Percentiles rank a stretch among this genome's conserved stretches.
Conservation (phyloP, 768 basidiomycete genomes). For the Dacryopinax spathularia region DNA sequence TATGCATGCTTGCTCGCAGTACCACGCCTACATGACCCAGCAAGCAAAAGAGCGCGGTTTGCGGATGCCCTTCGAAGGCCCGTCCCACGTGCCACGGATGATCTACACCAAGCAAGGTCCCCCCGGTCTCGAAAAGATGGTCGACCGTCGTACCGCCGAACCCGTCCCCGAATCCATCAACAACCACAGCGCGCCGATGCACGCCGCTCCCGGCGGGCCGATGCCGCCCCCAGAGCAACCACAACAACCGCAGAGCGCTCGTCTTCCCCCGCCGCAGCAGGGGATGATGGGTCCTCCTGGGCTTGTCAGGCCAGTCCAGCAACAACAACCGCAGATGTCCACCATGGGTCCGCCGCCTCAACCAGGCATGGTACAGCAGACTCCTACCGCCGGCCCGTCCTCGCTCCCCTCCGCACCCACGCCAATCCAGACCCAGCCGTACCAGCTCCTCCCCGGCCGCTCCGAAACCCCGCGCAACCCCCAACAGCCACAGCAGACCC, state of each 20-base stretch:
- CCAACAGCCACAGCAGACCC: slow-evolving; percentile 17
- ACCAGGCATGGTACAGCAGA: not conserved
- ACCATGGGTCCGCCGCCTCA: not conserved
- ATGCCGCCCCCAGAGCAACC: not conserved
- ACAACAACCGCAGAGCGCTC: not conserved
- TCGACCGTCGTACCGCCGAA: not conserved
- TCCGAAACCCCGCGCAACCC: not conserved
- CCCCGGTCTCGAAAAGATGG: not conserved
- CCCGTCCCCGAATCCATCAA: not conserved
- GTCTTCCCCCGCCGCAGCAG: not conserved
- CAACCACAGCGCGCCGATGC: not conserved
- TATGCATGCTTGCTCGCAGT: slow-evolving; percentile 1
- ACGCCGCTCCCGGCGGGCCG: not conserved
- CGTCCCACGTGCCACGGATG: not conserved
- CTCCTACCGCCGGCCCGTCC: not conserved
- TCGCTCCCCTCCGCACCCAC: not conserved
- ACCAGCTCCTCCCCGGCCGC: not conserved
- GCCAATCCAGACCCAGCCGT: slow-evolving; percentile 2
- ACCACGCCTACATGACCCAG: not conserved
- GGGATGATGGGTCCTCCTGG: not conserved
- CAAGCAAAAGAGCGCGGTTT: not conserved
- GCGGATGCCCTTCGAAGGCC: slow-evolving; percentile 12
- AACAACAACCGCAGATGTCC: not conserved
- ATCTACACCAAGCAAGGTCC: too few species aligned
- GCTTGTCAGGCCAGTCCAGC: not conserved